A percentile compares a stretch with the other conserved stretches of the same genome.
phyloP scores from a whole-genome alignment of 2,329 filamentous ascomycete species.

The Xylariaceae sp. region DNA sequence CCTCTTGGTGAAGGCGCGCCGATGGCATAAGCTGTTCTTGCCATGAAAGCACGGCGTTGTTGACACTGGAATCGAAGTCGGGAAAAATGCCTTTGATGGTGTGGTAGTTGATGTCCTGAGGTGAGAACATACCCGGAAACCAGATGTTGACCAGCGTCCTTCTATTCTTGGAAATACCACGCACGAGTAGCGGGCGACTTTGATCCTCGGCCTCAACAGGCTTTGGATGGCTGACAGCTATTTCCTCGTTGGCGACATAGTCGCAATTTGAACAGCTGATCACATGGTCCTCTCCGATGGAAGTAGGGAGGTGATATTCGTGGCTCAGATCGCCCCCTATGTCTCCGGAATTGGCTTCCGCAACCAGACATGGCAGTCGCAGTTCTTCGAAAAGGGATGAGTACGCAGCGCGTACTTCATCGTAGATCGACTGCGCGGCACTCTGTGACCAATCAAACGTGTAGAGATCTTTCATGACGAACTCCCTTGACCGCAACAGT shows the following conservation, averaged over 20 bases:
- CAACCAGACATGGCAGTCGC: slow-evolving; percentile 74
- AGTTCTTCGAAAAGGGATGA: slow-evolving; percentile 71
- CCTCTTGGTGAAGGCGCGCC: slow-evolving; percentile 10
- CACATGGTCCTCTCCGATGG: slow-evolving; percentile 78
- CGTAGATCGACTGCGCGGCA: slow-evolving; percentile 74
- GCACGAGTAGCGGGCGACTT: slow-evolving; percentile 10
- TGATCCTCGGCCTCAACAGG: slow-evolving; percentile 1
- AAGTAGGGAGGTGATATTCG: slow-evolving; percentile 80
- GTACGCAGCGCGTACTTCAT: slow-evolving; percentile 67
- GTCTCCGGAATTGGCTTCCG: slow-evolving; percentile 86
- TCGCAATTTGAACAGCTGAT: slow-evolving; percentile 67
- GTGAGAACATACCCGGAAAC: slow-evolving; percentile 38
- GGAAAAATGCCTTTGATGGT: slow-evolving; percentile 60
- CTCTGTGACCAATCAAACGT: slow-evolving; percentile 71
- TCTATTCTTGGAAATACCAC: slow-evolving; percentile 60
- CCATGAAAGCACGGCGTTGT: slow-evolving; percentile 51
- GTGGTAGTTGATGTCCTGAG: slow-evolving; percentile 37
- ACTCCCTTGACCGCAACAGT: slow-evolving; percentile 79
- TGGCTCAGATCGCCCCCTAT: slow-evolving; percentile 93
- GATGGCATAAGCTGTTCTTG: slow-evolving; percentile 24
- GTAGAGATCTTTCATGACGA: slow-evolving; percentile 97
- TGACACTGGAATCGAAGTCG: slow-evolving; percentile 64
- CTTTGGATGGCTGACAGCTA: slow-evolving; percentile 42
- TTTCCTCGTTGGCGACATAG: slow-evolving; percentile 80
- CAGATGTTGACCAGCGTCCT: slow-evolving; percentile 62